These are phyloP conservation scores for Xylaria sp. DNA, from an alignment of 2,329 filamentous ascomycete species.

Conservation along the genomic window DNA sequence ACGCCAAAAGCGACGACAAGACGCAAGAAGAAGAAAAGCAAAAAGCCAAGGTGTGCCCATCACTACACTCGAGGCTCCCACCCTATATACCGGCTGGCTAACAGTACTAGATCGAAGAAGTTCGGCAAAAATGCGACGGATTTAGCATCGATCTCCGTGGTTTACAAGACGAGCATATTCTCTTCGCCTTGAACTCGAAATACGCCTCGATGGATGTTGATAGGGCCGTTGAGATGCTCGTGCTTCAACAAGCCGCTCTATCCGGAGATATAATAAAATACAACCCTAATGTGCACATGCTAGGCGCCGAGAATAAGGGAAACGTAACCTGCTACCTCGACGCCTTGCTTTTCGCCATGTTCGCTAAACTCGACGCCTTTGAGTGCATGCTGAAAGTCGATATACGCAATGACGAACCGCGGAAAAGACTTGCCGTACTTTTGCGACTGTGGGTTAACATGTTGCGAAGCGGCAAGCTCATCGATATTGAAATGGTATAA, in stretches of 20 bases:
- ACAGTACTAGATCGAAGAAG: constrained; percentile 32
- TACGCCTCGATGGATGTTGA: constrained; percentile 66
- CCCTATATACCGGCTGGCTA: constrained; percentile 6
- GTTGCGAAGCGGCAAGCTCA: constrained; percentile 75
- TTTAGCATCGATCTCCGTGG: constrained; percentile 38
- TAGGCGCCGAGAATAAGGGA: constrained; percentile 80
- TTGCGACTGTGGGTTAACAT: constrained; percentile 91
- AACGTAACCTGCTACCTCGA: constrained; percentile 94
- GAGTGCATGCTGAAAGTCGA: constrained; percentile 84
- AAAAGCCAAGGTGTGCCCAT: constrained; percentile 34
- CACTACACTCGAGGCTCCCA: neutral
- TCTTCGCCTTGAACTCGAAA: constrained; percentile 52
- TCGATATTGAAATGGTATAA: constrained; percentile 75
- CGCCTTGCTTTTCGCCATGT: constrained; percentile 90
- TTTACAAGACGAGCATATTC: constrained; percentile 53
- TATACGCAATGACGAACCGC: constrained; percentile 60
- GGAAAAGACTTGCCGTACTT: constrained; percentile 68
- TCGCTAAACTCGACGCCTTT: constrained; percentile 81
- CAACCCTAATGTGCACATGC: constrained; percentile 63
- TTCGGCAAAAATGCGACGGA: constrained; percentile 32
- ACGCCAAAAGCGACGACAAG: constrained; percentile 41
- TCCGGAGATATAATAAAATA: constrained; percentile 73
- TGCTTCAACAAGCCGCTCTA: constrained; percentile 74
- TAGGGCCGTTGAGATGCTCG: constrained; percentile 69
- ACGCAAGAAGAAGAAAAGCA: constrained; percentile 46